phyloP scores from a whole-genome alignment of 108 stramenopile genomes.

The Phaeodactylum tricornutum region DNA sequence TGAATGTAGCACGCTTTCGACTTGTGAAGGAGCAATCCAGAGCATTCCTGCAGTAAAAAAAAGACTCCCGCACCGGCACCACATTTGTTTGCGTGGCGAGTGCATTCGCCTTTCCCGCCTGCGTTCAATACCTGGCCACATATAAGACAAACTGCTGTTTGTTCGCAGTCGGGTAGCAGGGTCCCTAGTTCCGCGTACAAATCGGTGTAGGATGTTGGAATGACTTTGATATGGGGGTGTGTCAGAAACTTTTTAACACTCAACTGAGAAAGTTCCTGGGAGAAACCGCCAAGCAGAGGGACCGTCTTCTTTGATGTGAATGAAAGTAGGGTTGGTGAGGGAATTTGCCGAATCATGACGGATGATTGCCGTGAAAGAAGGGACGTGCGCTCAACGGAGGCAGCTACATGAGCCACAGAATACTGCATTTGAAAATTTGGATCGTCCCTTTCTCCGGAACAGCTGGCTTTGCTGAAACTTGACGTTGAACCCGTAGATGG shows the following conservation, averaged over 20 bases:
- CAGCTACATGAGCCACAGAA: too few species aligned
- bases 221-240: slow-evolving; percentile 39
- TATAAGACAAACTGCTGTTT: slow-evolving; percentile 73
- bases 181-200: slow-evolving; percentile 66
- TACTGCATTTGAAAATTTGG: not conserved
- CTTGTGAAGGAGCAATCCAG: slow-evolving; percentile 79
- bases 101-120: slow-evolving; percentile 82
- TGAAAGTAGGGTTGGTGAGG: slow-evolving; percentile 13
- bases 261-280: not conserved
- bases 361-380: not conserved
- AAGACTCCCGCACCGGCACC: slow-evolving; percentile 87
- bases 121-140: slow-evolving; percentile 84
- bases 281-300: slow-evolving; percentile 38
- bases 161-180: slow-evolving; percentile 63
- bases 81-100: slow-evolving; percentile 73
- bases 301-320: slow-evolving; percentile 41
- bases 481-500: not conserved
- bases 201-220: slow-evolving; percentile 82
- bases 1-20: slow-evolving; percentile 80
- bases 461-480: too few species aligned
- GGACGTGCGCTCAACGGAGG: slow-evolving; percentile 3
- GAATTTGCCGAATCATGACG: slow-evolving; percentile 2
- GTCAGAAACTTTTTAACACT: too few species aligned
- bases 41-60: slow-evolving; percentile 90
- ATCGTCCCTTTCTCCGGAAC: slow-evolving; percentile 3